These are phyloP conservation scores for Erysimum cheiranthoides DNA, from an alignment of 345 rosid genomes.

Conservation along the genomic window DNA sequence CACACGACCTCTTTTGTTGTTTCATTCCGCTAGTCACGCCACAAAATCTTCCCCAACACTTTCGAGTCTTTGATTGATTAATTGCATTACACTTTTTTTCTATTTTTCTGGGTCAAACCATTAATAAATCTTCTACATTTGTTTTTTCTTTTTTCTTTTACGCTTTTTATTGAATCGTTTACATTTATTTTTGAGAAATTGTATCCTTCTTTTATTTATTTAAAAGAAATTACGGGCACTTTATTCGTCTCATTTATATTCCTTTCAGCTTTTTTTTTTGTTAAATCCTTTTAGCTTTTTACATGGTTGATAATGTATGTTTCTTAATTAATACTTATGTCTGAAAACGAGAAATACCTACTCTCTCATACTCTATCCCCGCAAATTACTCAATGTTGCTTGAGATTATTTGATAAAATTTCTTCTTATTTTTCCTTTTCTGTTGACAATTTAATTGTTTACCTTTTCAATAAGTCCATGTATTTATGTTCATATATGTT, in stretches of 20 bases:
- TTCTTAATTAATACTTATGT: conserved; percentile 17
- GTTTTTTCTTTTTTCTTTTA: neutral
- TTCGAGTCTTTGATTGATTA: conserved; percentile 30
- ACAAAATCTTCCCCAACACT: conserved; percentile 20
- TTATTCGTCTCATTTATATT: conserved; percentile 34
- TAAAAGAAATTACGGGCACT: neutral
- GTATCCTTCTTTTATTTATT: neutral
- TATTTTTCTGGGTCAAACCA: neutral
- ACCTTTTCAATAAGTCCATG: neutral
- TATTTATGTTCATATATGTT: conserved; percentile 8
- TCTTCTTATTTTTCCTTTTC: neutral
- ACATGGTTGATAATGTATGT: conserved; percentile 14
- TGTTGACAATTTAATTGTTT: conserved; percentile 18
- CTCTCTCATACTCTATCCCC: conserved; percentile 25
- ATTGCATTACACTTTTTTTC: conserved; percentile 3
- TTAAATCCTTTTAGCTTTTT: conserved; percentile 18
- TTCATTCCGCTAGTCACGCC: conserved; percentile 48
- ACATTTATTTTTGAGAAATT: neutral
- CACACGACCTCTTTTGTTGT: conserved; percentile 33
- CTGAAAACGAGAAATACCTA: conserved; percentile 44
- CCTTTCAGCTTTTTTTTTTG: conserved; percentile 17
- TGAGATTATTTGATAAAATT: neutral
- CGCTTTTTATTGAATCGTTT: neutral
- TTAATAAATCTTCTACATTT: neutral
- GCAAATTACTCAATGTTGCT: conserved; percentile 39